These are phyloP conservation scores for Coprinopsis cinerea DNA, from an alignment of 768 basidiomycete genomes.

Conservation along the genomic window DNA sequence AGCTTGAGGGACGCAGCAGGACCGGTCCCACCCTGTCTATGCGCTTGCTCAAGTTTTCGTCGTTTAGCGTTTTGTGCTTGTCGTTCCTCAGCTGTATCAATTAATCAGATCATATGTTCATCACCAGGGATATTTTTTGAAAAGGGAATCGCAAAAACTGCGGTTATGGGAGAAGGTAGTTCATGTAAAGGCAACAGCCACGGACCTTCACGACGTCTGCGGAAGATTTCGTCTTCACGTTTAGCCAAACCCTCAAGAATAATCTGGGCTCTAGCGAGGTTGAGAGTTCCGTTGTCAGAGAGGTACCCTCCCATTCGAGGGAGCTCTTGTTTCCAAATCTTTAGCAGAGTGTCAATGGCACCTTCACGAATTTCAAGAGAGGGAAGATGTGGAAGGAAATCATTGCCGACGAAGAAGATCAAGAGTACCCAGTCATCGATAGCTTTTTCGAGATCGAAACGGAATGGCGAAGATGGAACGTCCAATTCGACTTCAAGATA, in stretches of 20 bases:
- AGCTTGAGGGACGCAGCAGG: constrained; percentile 35
- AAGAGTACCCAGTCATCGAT: constrained; percentile 99
- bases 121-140: no score
- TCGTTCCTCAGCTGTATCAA: constrained; percentile 77
- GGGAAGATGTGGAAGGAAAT: constrained; percentile 97
- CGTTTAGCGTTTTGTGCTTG: constrained; percentile 90
- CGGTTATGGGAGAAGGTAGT: constrained; percentile 11
- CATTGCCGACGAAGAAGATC: constrained; percentile 99
- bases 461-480: constrained; percentile 69
- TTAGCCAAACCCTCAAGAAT: constrained; percentile 94
- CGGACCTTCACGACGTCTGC: constrained; percentile 86
- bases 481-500: constrained; percentile 96
- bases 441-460: constrained; percentile 91
- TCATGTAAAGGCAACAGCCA: constrained; percentile 19
- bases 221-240: constrained; percentile 94
- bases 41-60: constrained; percentile 60
- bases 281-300: constrained; percentile 87
- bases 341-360: constrained; percentile 93
- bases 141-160: constrained; percentile 13
- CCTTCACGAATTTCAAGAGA: constrained; percentile 99
- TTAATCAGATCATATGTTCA: constrained; percentile 22
- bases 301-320: constrained; percentile 97
- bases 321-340: constrained; percentile 92
- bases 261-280: constrained; percentile 81
- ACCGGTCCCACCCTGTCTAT: constrained; percentile 37